Evolutionary conservation across 2,329 filamentous ascomycete species (phyloP), one percentile per base, ranked within the genome.

Genomic region (Microdochium trichocladiopsis): DNA sequence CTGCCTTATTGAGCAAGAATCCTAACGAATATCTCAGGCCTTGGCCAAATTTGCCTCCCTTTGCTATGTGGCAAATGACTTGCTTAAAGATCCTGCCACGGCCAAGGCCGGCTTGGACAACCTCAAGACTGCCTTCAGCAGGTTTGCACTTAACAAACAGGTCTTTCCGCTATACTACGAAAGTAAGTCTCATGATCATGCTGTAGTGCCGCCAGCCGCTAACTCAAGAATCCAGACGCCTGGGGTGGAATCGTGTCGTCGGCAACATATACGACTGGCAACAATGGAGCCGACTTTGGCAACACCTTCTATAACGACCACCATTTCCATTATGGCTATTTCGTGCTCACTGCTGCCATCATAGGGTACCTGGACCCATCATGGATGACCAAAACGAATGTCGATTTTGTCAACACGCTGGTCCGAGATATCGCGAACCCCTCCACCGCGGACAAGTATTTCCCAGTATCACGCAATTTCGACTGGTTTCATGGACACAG

Each of bases 401-500:
- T 82, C 62, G 84, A 81, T 21, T 97, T 86, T 72, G 85, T 96
- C 57, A 89, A 96, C 66, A 83, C 81, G 57, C 76, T 99, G 47
- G 85, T 94, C 49, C 86, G 94, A 53, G 94, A 99, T 58, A 70
- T 80, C 49, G 86, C 91, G 47, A 96, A 96, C 68, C 85, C 91
- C 0, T 85, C 81, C 59, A 64, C 75, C 2, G 66, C 78, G 18
- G 92, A 96, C 64, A 74, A 77, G 25, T 83, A 83, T 60, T 97
- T 95, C 68, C 92, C 93, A 0, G 85, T 90, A 59, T 92, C 80
- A 55, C 82, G 94, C 49, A 82, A 77, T 52, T 97, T 96, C 63
- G 94, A 97, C 69, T 96, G 90, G 90, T 97, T 86, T 67, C 84
- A 95, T 63, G 94, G 93, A 2, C 94, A 97, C 75, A 91, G 87